A percentile compares a stretch with the other conserved stretches of the same genome.
phyloP scores from a whole-genome alignment of 73 alveolate species.

The Paramecium biaurelia region DNA sequence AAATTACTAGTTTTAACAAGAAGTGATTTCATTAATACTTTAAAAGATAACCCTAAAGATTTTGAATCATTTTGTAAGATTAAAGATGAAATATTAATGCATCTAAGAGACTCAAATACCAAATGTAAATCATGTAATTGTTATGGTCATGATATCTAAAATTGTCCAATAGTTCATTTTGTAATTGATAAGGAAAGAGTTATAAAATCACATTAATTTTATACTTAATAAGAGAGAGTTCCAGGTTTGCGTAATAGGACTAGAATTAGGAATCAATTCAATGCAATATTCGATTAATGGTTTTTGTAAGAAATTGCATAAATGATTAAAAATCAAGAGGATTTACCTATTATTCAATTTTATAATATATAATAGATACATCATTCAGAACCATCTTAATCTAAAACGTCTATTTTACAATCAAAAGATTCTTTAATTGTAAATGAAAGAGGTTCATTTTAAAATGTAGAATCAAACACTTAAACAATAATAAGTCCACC shows the following conservation, averaged over 20 bases:
- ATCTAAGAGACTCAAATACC: background rate
- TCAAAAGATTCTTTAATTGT: background rate
- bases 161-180: conserved; percentile 32
- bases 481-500: background rate
- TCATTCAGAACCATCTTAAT: background rate
- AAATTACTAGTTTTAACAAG: conserved; percentile 9
- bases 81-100: background rate
- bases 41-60: conserved; percentile 7
- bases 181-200: conserved; percentile 25
- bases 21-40: background rate
- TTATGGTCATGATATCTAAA: background rate
- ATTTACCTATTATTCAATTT: background rate
- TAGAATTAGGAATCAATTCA: background rate
- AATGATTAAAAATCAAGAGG: background rate
- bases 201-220: background rate
- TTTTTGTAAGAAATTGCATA: background rate
- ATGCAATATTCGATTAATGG: conserved; percentile 6
- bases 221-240: background rate
- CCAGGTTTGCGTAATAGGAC: background rate
- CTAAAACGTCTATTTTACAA: background rate
- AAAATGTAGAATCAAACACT: background rate
- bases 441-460: background rate
- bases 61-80: conserved; percentile 7
- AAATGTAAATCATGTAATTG: conserved; percentile 35
- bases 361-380: background rate